These are phyloP conservation scores for Xylaria castorea DNA, from an alignment of 495 filamentous ascomycete species.

Conservation along the genomic window DNA sequence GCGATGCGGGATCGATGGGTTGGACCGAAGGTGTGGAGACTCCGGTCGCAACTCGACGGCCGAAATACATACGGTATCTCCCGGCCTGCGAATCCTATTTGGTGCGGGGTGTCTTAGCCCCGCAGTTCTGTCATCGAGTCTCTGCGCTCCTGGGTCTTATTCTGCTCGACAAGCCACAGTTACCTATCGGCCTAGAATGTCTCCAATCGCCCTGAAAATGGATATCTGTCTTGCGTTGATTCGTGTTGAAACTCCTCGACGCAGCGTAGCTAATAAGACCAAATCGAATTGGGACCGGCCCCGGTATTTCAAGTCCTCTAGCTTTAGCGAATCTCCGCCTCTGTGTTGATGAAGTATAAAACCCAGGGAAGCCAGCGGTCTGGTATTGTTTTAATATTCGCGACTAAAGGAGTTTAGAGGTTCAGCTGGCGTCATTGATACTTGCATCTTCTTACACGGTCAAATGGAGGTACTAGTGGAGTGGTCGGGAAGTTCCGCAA, in stretches of 20 bases:
- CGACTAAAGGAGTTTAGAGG: not conserved
- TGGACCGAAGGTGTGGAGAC: constrained; percentile 8
- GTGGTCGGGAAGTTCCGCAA: not conserved
- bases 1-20: not conserved
- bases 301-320: not conserved
- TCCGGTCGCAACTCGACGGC: not conserved
- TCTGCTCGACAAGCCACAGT: not conserved
- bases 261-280: not conserved
- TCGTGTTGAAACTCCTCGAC: not conserved
- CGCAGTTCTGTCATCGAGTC: constrained; percentile 3
- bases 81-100: not conserved
- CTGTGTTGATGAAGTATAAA: not conserved
- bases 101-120: not conserved
- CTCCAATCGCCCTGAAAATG: not conserved
- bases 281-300: not conserved
- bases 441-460: not conserved
- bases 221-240: not conserved
- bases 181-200: not conserved
- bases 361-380: not conserved
- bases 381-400: not conserved
- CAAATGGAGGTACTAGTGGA: not conserved
- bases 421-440: not conserved
- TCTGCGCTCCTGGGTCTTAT: not conserved
- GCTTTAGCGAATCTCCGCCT: not conserved
- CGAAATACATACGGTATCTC: constrained; percentile 10